phyloP scores from a whole-genome alignment of 495 filamentous ascomycete genomes.

The Pyronema domesticum region DNA sequence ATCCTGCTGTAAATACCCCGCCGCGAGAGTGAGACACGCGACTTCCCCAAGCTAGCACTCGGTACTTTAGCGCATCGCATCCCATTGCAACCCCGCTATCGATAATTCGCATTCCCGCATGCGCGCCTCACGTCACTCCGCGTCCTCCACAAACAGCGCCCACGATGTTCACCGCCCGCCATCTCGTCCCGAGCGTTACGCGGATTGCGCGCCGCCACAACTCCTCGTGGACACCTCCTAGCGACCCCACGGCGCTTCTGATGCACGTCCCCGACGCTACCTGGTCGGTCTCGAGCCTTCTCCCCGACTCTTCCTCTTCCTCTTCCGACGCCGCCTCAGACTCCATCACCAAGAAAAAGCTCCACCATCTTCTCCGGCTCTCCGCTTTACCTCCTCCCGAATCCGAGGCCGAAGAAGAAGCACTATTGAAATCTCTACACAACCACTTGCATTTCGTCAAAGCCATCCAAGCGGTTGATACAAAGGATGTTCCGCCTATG shows the following conservation, averaged over 20 bases:
- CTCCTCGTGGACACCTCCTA: background rate
- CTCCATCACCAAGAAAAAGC: constrained; percentile 33
- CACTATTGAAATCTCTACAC: constrained; percentile 50
- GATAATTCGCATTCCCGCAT: no score
- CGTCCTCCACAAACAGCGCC: no score
- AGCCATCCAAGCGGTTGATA: constrained; percentile 65
- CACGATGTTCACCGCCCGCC: no score
- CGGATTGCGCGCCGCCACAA: background rate
- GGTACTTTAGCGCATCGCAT: no score
- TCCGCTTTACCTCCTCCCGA: constrained; percentile 67
- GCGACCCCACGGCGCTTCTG: background rate
- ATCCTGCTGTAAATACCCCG: no score
- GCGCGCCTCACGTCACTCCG: no score
- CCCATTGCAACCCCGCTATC: no score
- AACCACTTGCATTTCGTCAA: constrained; percentile 81
- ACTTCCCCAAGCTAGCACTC: no score
- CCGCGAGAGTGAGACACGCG: no score
- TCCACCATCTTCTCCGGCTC: constrained; percentile 75
- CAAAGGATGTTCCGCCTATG: constrained; percentile 50
- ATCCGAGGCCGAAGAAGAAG: constrained; percentile 36
- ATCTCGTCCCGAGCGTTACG: no score
- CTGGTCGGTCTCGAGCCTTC: constrained; percentile 72
- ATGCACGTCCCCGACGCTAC: constrained; percentile 26
- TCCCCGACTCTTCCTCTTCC: constrained; percentile 33
- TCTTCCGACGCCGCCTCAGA: constrained; percentile 22